These are phyloP conservation scores for Alternaria infectoria DNA, from an alignment of 2,329 filamentous ascomycete species.

Conservation along the genomic window DNA sequence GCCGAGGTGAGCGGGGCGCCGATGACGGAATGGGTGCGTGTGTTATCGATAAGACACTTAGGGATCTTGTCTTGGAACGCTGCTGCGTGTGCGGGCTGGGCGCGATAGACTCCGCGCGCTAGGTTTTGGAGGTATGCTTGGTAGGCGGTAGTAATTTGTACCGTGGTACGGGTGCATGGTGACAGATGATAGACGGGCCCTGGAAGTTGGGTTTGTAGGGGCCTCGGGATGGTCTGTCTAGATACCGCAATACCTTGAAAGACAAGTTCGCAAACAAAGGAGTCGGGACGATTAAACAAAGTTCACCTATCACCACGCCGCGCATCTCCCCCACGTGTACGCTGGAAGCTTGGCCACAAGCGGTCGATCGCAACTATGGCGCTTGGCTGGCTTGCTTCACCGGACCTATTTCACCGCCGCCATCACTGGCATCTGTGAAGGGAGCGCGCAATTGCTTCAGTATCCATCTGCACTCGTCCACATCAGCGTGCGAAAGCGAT, in stretches of 20 bases:
- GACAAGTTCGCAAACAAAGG: background rate
- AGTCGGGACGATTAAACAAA: background rate
- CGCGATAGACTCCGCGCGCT: background rate
- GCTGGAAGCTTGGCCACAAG: constrained; percentile 6
- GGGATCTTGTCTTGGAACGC: background rate
- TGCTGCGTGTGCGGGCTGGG: background rate
- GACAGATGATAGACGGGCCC: background rate
- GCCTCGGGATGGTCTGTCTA: background rate
- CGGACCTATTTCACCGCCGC: background rate
- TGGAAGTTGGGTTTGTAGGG: background rate
- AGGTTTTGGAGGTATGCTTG: background rate
- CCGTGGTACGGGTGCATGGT: background rate
- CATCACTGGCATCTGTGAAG: background rate
- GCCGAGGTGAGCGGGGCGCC: background rate
- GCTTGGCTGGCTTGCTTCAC: background rate
- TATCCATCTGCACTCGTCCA: background rate
- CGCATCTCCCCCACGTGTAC: constrained; percentile 22
- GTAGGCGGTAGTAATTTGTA: background rate
- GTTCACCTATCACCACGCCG: constrained; percentile 1
- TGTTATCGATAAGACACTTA: background rate
- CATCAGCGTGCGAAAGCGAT: background rate
- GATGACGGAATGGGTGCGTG: background rate
- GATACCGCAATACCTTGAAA: background rate
- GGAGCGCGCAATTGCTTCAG: background rate
- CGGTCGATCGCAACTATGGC: background rate